These are phyloP conservation scores for Aspergillus melleus DNA, from an alignment of 2,329 filamentous ascomycete genomes.

Conservation along the genomic window DNA sequence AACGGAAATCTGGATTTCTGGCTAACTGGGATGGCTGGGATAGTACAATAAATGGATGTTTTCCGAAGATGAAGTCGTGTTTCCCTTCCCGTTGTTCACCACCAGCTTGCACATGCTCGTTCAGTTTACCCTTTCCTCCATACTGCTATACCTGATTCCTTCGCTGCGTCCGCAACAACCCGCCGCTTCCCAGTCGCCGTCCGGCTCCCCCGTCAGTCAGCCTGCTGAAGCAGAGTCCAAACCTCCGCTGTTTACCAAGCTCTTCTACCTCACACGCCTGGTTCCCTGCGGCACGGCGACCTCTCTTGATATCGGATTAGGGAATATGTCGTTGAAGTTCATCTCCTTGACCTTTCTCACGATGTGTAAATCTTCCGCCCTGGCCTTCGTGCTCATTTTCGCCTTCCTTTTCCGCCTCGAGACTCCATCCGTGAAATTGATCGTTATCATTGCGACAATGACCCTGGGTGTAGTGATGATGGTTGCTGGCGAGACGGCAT, in stretches of 20 bases:
- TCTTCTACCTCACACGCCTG: slow-evolving; percentile 90
- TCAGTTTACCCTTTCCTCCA: slow-evolving; percentile 76
- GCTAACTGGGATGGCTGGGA: neutral
- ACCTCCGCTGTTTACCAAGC: slow-evolving; percentile 70
- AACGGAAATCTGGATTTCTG: neutral
- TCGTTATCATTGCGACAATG: slow-evolving; percentile 88
- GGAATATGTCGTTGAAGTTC: slow-evolving; percentile 93
- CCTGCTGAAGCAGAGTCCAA: slow-evolving; percentile 46
- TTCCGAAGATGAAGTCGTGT: slow-evolving; percentile 77
- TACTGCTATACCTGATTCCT: slow-evolving; percentile 80
- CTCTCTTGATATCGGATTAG: slow-evolving; percentile 90
- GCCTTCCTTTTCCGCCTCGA: slow-evolving; percentile 93
- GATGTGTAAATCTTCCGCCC: slow-evolving; percentile 97
- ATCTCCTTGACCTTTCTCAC: slow-evolving; percentile 98
- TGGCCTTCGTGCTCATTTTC: slow-evolving; percentile 93
- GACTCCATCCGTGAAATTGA: slow-evolving; percentile 78
- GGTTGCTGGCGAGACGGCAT: slow-evolving; percentile 93
- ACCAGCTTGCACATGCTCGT: slow-evolving; percentile 95
- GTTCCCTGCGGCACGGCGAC: slow-evolving; percentile 90
- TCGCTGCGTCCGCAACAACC: slow-evolving; percentile 68
- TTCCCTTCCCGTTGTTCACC: slow-evolving; percentile 92
- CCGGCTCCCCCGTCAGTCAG: slow-evolving; percentile 45
- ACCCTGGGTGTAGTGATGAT: slow-evolving; percentile 94
- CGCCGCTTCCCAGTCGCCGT: slow-evolving; percentile 19
- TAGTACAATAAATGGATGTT: slow-evolving; percentile 99